Evolutionary conservation across 2,329 filamentous ascomycete species (phyloP).

Genomic region (Ophiostoma quercus): DNA sequence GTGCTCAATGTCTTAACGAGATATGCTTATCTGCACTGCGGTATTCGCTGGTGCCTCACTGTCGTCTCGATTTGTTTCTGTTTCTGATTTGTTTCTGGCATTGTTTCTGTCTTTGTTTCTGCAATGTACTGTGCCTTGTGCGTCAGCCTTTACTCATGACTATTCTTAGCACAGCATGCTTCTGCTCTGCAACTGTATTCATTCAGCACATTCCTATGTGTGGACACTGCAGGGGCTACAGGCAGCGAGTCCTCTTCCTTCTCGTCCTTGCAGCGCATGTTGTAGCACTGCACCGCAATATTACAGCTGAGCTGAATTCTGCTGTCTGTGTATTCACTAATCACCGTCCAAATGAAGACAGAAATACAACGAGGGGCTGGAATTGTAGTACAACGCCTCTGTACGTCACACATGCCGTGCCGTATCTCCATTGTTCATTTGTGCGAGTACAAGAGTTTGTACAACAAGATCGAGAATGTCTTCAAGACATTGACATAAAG

Average conservation of each 20-base stretch:
- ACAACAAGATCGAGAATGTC: conserved; percentile 6
- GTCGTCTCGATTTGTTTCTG: neutral
- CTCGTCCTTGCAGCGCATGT: neutral
- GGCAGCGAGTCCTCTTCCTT: neutral
- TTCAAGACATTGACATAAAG: conserved; percentile 11
- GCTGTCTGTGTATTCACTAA: neutral
- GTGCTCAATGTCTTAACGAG: neutral
- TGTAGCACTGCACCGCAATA: neutral
- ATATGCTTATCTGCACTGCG: neutral
- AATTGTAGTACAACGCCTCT: neutral
- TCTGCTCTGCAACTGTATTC: neutral
- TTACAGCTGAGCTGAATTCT: neutral
- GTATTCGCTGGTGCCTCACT: neutral
- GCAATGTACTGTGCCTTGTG: neutral
- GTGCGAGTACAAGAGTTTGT: conserved; percentile 12
- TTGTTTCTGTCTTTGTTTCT: neutral
- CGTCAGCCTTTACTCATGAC: neutral
- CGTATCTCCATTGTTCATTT: conserved; percentile 13
- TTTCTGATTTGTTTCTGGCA: neutral
- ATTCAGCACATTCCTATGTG: neutral
- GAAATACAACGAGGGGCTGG: neutral
- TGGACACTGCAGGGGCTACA: neutral
- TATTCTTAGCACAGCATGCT: neutral
- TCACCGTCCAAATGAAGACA: no score
- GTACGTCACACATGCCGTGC: conserved; percentile 1